These are phyloP conservation scores for Yamadazyma dendronema DNA, from an alignment of 1,139 yeast genomes.

Conservation along the genomic window DNA sequence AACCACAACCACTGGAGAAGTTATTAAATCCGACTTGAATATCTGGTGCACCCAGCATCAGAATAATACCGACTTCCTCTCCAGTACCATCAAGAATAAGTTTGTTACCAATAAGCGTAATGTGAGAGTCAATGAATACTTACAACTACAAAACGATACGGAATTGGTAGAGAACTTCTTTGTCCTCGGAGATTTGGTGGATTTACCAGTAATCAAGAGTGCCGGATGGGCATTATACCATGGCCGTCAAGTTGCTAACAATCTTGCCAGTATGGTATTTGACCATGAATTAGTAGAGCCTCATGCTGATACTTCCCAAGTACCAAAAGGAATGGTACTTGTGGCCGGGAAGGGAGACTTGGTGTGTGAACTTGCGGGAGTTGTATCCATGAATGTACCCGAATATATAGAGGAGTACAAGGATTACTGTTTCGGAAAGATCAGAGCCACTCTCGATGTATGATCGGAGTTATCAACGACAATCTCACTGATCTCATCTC, in stretches of 20 bases:
- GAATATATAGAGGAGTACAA: constrained; percentile 40
- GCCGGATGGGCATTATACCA: constrained; percentile 51
- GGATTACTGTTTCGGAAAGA: constrained; percentile 31
- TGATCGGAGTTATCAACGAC: too few relatives aligned
- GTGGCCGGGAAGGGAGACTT: constrained; percentile 44
- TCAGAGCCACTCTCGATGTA: constrained; percentile 21
- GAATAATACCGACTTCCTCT: constrained; percentile 36
- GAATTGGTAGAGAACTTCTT: constrained; percentile 26
- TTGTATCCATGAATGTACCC: constrained; percentile 33
- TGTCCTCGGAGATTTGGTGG: constrained; percentile 43
- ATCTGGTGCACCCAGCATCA: constrained; percentile 46
- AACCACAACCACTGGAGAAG: constrained; percentile 26
- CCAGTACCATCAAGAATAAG: constrained; percentile 15
- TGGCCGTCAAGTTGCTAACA: constrained; percentile 44
- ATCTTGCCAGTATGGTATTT: constrained; percentile 29
- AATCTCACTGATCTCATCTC: not conserved
- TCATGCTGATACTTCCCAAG: constrained; percentile 30
- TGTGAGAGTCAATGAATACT: constrained; percentile 34
- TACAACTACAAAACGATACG: constrained; percentile 27
- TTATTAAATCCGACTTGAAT: constrained; percentile 31
- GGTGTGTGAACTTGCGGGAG: constrained; percentile 38
- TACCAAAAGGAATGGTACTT: constrained; percentile 45
- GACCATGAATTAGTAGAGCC: constrained; percentile 34
- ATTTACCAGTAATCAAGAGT: constrained; percentile 40
- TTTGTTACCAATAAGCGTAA: constrained; percentile 29